Conservation (phyloP, 805 yeast species). For the Maudiozyma barnettii region DNA sequence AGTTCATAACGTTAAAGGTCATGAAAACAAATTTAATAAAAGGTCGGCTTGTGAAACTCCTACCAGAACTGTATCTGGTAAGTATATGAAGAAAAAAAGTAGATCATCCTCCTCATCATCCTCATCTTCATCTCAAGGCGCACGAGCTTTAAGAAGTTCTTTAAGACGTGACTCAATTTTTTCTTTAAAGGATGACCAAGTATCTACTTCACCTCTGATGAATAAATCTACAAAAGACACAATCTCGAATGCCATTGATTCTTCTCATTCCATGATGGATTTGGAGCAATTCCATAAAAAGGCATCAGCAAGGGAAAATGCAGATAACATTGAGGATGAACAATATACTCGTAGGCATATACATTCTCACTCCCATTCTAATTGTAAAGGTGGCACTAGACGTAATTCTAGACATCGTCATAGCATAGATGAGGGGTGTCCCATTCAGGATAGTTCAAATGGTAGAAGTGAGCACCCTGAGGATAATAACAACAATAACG, state of each 20-base stretch:
- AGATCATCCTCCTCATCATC: slow-evolving; percentile 11
- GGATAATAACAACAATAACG: not conserved
- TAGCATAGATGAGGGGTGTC: not conserved
- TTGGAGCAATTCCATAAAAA: slow-evolving; percentile 24
- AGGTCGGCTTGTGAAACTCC: slow-evolving; percentile 5
- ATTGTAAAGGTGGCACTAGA: not conserved
- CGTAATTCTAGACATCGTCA: not conserved
- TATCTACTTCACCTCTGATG: slow-evolving; percentile 13
- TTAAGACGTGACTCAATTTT: slow-evolving; percentile 15
- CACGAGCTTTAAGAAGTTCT: not conserved
- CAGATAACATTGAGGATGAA: not conserved
- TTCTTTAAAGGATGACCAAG: slow-evolving; percentile 12
- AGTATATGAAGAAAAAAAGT: slow-evolving; percentile 6
- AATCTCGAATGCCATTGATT: slow-evolving; percentile 21
- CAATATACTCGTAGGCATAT: not conserved
- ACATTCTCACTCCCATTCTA: slow-evolving; percentile 1
- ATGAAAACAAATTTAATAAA: not conserved
- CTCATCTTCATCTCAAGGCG: not conserved
- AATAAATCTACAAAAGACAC: slow-evolving; percentile 17
- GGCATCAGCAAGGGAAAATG: slow-evolving; percentile 17
- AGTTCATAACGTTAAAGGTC: slow-evolving; percentile 7
- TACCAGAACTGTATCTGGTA: slow-evolving; percentile 9
- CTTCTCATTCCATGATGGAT: slow-evolving; percentile 26
- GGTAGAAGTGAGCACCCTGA: not conserved
- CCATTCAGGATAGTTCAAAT: not conserved